Evolutionary conservation across 2,329 filamentous ascomycete species (phyloP), one percentile per base, ranked within the genome.

Genomic region (Arthroderma uncinatum): DNA sequence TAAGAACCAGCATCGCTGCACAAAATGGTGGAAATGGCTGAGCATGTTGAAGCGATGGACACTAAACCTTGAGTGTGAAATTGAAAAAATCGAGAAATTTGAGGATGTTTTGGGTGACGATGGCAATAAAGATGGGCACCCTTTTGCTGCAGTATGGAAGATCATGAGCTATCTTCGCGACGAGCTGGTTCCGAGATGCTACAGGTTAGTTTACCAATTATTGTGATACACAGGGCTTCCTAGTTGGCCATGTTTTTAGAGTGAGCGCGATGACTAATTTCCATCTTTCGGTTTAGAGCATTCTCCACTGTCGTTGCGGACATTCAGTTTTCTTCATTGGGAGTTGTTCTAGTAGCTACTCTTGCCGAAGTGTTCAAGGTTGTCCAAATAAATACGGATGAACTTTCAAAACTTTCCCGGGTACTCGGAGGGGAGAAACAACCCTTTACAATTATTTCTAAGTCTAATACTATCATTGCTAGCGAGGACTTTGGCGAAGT

Each of bases 1-100:
- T 76, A 85, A 84, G 67, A 97, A 96, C 74, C 92, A 97, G 74
- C 92, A 97, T 71, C 84, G 84, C 57, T 78, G 80, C 61, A 81
- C 84, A 30, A 82, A 83, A 67, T 98, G 92, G 92, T 97, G 87
- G 82, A 81, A 83, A 64, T 77, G 76, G 65, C 82, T 96, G 60
- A 79, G 79, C 55, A 79, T 85, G 62, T 78, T 96, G 62, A 83
- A 88, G 36, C 85, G 87, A 50, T 78, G 83, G 57, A 69, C 86
- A 7, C 72, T 73, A 7, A 78, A 79, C 56, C 73, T 95, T 1
- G 64, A 78, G 1, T 57, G 68, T 48, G 75, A 74, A 19, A 60
- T 78, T 42, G 62, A 72, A 59, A 68, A 71, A 16, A 75, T 74
- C 62, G 74, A 76, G 58, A 68, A 71, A 48, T 70, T 75, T 37